Evolutionary conservation across 164 flowering plant species (phyloP).

Genomic region (Kingdonia uniflora): DNA sequence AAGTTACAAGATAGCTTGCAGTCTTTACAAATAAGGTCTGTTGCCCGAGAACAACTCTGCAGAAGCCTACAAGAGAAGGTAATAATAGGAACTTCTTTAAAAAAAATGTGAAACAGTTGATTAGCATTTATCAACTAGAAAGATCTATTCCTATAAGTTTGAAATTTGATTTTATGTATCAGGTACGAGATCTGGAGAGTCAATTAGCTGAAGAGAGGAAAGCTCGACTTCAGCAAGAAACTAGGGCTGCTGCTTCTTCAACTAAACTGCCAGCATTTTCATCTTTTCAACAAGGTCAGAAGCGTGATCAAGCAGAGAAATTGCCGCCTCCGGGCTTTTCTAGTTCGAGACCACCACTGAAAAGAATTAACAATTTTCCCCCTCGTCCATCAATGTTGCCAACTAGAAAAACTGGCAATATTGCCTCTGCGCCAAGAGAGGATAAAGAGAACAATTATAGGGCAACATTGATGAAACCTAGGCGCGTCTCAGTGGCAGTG

Average conservation of each 20-base stretch:
- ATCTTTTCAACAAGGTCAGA: constrained; percentile 25
- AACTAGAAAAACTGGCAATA: constrained; percentile 8
- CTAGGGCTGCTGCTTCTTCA: constrained; percentile 40
- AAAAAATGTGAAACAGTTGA: too few species aligned
- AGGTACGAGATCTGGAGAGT: constrained; percentile 77
- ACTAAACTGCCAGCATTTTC: constrained; percentile 22
- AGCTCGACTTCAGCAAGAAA: constrained; percentile 60
- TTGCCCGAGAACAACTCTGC: constrained; percentile 68
- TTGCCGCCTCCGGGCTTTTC: constrained; percentile 71
- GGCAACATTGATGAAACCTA: constrained; percentile 29
- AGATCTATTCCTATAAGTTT: too few species aligned
- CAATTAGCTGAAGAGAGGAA: constrained; percentile 81
- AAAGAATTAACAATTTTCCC: constrained; percentile 48
- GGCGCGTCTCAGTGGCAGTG: constrained; percentile 54
- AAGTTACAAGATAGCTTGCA: constrained; percentile 69
- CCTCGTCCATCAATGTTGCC: constrained; percentile 37
- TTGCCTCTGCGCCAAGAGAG: constrained; percentile 11
- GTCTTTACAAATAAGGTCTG: constrained; percentile 58
- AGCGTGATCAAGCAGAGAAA: constrained; percentile 23
- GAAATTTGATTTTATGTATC: constrained; percentile 3
- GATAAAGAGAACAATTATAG: constrained; percentile 36
- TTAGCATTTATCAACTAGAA: too few species aligned
- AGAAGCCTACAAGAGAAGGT: constrained; percentile 83
- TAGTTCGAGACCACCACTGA: constrained; percentile 47
- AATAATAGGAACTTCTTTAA: too few species aligned